These are phyloP conservation scores for Debaryomyces singareniensis DNA, from an alignment of 1,139 yeast genomes.

Conservation along the genomic window DNA sequence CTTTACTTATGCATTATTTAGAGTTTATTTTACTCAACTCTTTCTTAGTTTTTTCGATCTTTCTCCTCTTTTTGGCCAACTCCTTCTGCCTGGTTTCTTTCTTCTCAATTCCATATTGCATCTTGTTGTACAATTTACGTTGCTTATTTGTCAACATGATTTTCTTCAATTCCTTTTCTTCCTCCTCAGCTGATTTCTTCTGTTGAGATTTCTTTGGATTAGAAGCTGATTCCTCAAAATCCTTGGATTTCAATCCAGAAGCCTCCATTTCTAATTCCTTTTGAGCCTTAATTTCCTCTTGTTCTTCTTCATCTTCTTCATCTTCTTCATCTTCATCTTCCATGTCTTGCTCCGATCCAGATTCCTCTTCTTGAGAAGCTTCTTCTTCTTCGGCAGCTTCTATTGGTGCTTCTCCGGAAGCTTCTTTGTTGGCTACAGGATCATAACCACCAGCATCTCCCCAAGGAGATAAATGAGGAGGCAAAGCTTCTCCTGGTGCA, in stretches of 20 bases:
- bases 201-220: conserved; percentile 22
- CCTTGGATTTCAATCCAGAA: conserved; percentile 73
- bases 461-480: conserved; percentile 99
- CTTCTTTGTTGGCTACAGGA: conserved; percentile 53
- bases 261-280: conserved; percentile 89
- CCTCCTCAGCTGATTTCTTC: conserved; percentile 48
- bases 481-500: conserved; percentile 91
- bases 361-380: conserved; percentile 33
- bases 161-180: conserved; percentile 81
- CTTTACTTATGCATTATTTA: conserved; percentile 2
- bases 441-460: conserved; percentile 90
- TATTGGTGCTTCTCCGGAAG: conserved; percentile 36
- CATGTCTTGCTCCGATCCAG: conserved; percentile 44
- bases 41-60: conserved; percentile 61
- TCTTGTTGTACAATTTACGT: conserved; percentile 88
- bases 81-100: conserved; percentile 74
- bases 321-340: conserved; percentile 47
- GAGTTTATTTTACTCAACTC: conserved; percentile 40
- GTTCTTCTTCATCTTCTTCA: conserved; percentile 44
- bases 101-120: conserved; percentile 88
- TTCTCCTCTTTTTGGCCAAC: conserved; percentile 72
- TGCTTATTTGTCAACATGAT: conserved; percentile 98
- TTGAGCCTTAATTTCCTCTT: conserved; percentile 62
- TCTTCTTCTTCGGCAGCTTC: conserved; percentile 41
- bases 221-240: conserved; percentile 17